Evolutionary conservation across 2,329 filamentous ascomycete species (phyloP), one percentile per base, ranked within the genome.

Genomic region (Polytolypa hystricis): DNA sequence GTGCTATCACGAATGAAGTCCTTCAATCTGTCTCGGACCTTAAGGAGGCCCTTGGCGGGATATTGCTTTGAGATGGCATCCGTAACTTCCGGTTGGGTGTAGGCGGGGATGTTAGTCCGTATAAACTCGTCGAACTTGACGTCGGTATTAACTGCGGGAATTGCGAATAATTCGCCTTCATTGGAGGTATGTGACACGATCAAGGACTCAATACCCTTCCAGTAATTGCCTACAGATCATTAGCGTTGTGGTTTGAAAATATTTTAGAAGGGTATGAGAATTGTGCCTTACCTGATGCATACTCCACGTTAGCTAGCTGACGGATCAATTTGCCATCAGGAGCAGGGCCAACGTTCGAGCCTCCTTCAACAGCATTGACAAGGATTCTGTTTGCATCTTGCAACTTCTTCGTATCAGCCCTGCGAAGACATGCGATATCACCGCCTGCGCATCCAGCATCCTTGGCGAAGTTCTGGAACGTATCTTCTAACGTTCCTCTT

Each of bases 161-260:
- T 44, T 3, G 51, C 42, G 39, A 58, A 61, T 1, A 52, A 21
- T 26, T 46, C 43, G 4, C 50, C 49, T 41, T 61, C 57, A 30
- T 61, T 49, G 6, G 42, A 42, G n/a, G 50, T 54, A 43, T 61
- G 57, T 4, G 52, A 53, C 12, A 59, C 43, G 19, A 62, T 47
- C 11, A 59, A 36, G 1, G 51, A 47, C 1, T 57, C 42, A 21
- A 57, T 27, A 11, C 33, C 41, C 31, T 57, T 53, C 47, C 51
- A 58, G 30, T 50, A 57, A 11, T 57, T 56, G 6, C 53, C 57
- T 39, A 30, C 35, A 26, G 3, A 5, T 17, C 4, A 10, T 40
- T 30, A 40, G 32, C 16, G 16, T 18, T 17, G 15, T n/a, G n/a
- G n/a, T n/a, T n/a, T n/a, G n/a, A n/a, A n/a, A n/a, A n/a, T n/a